Percentiles rank a stretch among this genome's conserved stretches.
These are phyloP conservation scores for Penicillium roqueforti DNA, from an alignment of 495 filamentous ascomycete genomes.

Conservation along the genomic window DNA sequence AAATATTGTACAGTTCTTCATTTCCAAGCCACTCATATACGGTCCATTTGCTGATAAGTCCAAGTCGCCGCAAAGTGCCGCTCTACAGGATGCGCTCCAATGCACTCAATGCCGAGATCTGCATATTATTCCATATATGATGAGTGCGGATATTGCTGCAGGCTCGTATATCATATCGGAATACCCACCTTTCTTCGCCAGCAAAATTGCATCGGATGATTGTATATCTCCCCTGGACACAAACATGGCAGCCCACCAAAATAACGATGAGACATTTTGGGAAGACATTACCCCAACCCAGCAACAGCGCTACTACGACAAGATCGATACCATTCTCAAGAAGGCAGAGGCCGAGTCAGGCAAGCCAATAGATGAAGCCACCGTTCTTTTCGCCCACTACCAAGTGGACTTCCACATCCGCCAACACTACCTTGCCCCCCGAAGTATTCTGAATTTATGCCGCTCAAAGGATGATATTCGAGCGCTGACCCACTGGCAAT, in stretches of 20 bases:
- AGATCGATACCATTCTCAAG: constrained; percentile 12
- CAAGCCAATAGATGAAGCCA: constrained; percentile 4
- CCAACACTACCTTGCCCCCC: constrained; percentile 27
- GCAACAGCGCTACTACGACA: constrained; percentile 20
- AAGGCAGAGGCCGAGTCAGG: background rate
- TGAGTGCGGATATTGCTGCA: constrained; percentile 21
- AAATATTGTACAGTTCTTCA: background rate
- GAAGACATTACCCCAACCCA: constrained; percentile 17
- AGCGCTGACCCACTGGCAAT: constrained; percentile 26
- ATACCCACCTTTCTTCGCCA: constrained; percentile 28
- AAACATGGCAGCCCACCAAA: background rate
- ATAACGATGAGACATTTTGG: constrained; percentile 15
- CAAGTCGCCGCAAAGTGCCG: constrained; percentile 9
- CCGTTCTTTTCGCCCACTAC: constrained; percentile 29
- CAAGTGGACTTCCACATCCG: constrained; percentile 35
- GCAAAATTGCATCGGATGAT: constrained; percentile 14
- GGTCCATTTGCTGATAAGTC: background rate
- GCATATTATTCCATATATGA: constrained; percentile 15
- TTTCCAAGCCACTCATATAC: too few relatives aligned
- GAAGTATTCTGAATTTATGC: constrained; percentile 25
- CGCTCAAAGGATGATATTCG: constrained; percentile 27
- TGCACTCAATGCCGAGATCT: constrained; percentile 26
- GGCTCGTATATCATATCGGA: constrained; percentile 18
- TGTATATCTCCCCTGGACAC: constrained; percentile 16
- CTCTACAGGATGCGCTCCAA: constrained; percentile 30